Conservation (phyloP, 148 eudicot species). For the Suaeda aralocaspica region DNA sequence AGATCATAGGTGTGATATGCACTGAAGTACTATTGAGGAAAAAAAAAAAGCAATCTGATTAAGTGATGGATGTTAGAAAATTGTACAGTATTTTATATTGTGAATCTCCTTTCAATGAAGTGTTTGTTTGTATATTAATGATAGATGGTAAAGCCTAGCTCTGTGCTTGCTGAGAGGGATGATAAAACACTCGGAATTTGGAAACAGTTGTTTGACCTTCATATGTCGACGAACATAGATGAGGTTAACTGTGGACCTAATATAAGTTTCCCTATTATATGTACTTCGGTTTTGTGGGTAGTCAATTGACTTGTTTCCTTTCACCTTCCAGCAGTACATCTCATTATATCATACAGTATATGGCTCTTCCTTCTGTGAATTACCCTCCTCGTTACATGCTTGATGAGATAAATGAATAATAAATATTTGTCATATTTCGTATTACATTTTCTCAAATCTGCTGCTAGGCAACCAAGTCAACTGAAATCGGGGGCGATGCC, state of each 20-base stretch:
- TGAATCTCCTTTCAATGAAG: neutral
- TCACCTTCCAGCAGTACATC: neutral
- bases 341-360: conserved; percentile 2
- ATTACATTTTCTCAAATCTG: neutral
- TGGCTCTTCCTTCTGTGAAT: neutral
- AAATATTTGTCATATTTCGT: neutral
- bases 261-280: neutral
- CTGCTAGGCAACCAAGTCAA: conserved; percentile 16
- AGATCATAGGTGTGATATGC: too few species aligned
- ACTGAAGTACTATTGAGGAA: too few species aligned
- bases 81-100: too few species aligned
- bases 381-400: neutral
- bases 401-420: neutral
- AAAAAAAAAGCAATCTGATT: too few species aligned
- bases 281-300: conserved; percentile 9
- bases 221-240: conserved; percentile 1
- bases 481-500: conserved; percentile 25
- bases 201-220: neutral
- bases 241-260: conserved; percentile 1
- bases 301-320: neutral
- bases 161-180: neutral
- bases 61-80: too few species aligned
- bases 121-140: neutral
- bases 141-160: neutral
- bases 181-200: neutral